Evolutionary conservation across 179 eudicot genomes (phyloP), one percentile per base, ranked within the genome.

Genomic region (Drosera spatulata): DNA sequence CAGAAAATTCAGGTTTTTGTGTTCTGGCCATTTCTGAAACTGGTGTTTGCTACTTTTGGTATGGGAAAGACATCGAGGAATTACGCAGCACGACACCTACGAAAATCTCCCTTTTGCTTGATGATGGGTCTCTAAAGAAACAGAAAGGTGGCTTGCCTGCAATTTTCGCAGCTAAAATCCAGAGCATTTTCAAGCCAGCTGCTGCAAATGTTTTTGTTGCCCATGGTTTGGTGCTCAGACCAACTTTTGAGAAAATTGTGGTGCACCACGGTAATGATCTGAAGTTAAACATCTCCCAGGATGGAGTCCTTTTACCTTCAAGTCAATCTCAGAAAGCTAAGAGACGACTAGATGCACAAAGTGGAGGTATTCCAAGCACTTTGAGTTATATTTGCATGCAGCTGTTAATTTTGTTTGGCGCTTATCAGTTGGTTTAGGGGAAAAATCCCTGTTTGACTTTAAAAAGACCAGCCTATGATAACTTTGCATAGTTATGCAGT

Each of bases 21-120:
- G 80, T 94, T 60, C 59, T 90, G 63, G 86, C 96, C 60, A 81
- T 94, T 74, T 90, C 99, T 11, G 99, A 94, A 75, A 75, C 70
- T 54, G 99, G 99, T 22, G 69, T 80, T 55, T 81, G 88, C 71
- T 90, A 90, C 67, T 90, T 83, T 67, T 94, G 97, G 97, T 81
- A 77, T 69, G 97, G 88, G 50, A 73, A 66, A 59, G 82, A 72
- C 58, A 71, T 86, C 50, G 87, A 80, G 67, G 99, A 83, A 64
- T 66, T 94, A 51, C 73, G 66, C 57, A 76, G 73, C 70, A 53
- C 77, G 59, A 85, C 83, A 71, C 85, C 91, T n/a, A 79, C 97
- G 13, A 90, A 82, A 69, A 77, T 94, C 41, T 72, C 72, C 42
- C 44, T 79, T 13, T 64, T 80, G 56, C 49, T 56, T 59, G 82